Percentiles rank a stretch among this genome's conserved stretches.
Evolutionary conservation across 495 filamentous ascomycete genomes (phyloP).

Genomic region (Aspergillus wentii): DNA sequence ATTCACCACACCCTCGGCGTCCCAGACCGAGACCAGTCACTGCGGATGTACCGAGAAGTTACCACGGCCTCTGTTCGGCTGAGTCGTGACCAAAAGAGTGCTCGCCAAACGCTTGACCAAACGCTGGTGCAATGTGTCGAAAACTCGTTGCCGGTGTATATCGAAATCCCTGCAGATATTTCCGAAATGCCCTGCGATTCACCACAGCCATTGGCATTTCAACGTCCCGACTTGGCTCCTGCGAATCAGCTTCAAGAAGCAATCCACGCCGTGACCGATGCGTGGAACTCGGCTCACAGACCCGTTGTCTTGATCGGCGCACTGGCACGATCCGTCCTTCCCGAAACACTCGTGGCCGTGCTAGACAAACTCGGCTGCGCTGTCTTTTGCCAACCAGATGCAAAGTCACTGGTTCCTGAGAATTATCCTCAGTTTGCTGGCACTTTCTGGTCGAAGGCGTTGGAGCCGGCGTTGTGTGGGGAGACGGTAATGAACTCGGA

Average conservation of each 20-base stretch:
- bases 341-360: neutral
- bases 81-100: neutral
- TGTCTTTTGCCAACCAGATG: slow-evolving; percentile 13
- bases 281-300: slow-evolving; percentile 5
- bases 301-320: slow-evolving; percentile 10
- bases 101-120: slow-evolving; percentile 1
- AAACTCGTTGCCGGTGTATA: slow-evolving; percentile 6
- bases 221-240: no score
- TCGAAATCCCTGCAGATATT: slow-evolving; percentile 9
- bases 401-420: slow-evolving; percentile 4
- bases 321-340: neutral
- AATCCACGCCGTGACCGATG: neutral
- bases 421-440: slow-evolving; percentile 11
- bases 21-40: slow-evolving; percentile 4
- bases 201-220: no score
- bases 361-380: slow-evolving; percentile 11
- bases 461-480: neutral
- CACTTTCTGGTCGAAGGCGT: slow-evolving; percentile 4
- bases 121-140: slow-evolving; percentile 4
- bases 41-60: slow-evolving; percentile 3
- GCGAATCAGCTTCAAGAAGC: no score
- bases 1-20: slow-evolving; percentile 4
- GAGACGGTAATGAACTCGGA: slow-evolving; percentile 7
- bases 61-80: slow-evolving; percentile 5
- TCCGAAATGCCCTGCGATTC: neutral